Conservation (phyloP, 2,329 filamentous ascomycete species). For the Hirsutella minnesotensis region DNA sequence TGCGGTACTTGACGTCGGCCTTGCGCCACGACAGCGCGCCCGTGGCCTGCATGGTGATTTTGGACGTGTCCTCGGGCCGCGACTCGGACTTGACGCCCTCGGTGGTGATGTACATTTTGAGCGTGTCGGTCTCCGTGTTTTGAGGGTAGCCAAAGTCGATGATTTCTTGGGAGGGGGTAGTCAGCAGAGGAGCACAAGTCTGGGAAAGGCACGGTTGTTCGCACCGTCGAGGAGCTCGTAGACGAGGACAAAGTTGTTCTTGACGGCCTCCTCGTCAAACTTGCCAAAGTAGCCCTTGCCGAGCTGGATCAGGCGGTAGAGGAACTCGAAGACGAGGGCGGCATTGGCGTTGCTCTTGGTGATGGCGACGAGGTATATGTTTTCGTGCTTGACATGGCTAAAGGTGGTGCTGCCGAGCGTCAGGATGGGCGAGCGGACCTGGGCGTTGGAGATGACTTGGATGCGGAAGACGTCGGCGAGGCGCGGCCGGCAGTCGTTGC, state of each 20-base stretch:
- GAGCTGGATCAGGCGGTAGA: constrained; percentile 82
- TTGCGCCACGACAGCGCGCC: constrained; percentile 94
- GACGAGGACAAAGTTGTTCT: constrained; percentile 98
- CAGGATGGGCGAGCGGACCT: constrained; percentile 93
- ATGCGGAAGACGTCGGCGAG: constrained; percentile 99
- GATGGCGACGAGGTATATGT: constrained; percentile 94
- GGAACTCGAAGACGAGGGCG: constrained; percentile 92
- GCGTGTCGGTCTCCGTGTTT: constrained; percentile 94
- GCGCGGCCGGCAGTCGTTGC: constrained; percentile 93
- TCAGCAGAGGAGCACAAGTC: no score
- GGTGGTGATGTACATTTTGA: constrained; percentile 99
- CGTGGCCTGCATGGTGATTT: constrained; percentile 98
- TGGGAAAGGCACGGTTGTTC: constrained; percentile 11
- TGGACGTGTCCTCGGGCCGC: constrained; percentile 81
- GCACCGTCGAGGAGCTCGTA: constrained; percentile 91
- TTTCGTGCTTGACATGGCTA: constrained; percentile 98
- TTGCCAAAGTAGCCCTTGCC: constrained; percentile 97
- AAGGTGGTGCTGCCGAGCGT: constrained; percentile 97
- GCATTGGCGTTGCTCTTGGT: constrained; percentile 99
- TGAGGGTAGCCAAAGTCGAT: constrained; percentile 98
- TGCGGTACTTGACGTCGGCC: constrained; percentile 95
- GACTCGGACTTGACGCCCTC: constrained; percentile 92
- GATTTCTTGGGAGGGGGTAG: no score
- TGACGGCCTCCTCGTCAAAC: constrained; percentile 97
- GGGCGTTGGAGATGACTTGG: constrained; percentile 96